Percentiles rank a stretch among this genome's conserved stretches.
Conservation (phyloP, 768 basidiomycete genomes). For the Dioszegia aurantiaca region DNA sequence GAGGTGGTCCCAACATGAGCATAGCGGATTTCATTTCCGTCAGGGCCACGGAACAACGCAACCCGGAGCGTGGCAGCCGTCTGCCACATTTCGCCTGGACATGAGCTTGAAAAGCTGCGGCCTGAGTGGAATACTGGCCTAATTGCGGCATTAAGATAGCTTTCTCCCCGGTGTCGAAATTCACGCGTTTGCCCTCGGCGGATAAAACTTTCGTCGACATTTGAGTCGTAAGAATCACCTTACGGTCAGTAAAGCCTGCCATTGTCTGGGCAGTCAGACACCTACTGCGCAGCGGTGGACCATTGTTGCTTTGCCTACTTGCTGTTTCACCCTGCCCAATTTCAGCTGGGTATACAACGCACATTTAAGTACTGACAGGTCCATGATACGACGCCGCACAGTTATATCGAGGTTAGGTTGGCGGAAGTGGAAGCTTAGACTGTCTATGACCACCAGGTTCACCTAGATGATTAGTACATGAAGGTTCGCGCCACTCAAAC, state of each 20-base stretch:
- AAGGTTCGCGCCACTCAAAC: neutral
- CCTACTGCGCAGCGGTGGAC: constrained; percentile 43
- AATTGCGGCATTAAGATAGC: constrained; percentile 51
- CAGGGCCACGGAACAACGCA: constrained; percentile 40
- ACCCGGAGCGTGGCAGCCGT: constrained; percentile 42
- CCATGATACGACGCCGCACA: constrained; percentile 34
- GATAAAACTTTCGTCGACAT: constrained; percentile 50
- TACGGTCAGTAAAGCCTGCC: neutral
- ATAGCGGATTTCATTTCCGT: constrained; percentile 38
- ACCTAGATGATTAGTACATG: constrained; percentile 16
- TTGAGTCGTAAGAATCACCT: constrained; percentile 48
- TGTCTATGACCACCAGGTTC: constrained; percentile 48
- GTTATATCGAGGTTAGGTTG: constrained; percentile 39
- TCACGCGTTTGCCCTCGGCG: constrained; percentile 46
- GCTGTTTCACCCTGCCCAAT: constrained; percentile 36
- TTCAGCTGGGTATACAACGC: constrained; percentile 1
- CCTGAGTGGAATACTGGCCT: constrained; percentile 24
- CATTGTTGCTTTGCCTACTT: constrained; percentile 44
- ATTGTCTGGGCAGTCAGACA: neutral
- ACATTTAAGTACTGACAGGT: constrained; percentile 31
- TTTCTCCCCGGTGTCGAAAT: constrained; percentile 48
- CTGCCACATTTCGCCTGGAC: constrained; percentile 45
- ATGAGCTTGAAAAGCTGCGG: neutral
- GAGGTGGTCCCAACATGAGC: constrained; percentile 18
- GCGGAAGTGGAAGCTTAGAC: constrained; percentile 48